Conservation (phyloP, 2,329 filamentous ascomycete genomes). For the Colletotrichum somersetense region DNA sequence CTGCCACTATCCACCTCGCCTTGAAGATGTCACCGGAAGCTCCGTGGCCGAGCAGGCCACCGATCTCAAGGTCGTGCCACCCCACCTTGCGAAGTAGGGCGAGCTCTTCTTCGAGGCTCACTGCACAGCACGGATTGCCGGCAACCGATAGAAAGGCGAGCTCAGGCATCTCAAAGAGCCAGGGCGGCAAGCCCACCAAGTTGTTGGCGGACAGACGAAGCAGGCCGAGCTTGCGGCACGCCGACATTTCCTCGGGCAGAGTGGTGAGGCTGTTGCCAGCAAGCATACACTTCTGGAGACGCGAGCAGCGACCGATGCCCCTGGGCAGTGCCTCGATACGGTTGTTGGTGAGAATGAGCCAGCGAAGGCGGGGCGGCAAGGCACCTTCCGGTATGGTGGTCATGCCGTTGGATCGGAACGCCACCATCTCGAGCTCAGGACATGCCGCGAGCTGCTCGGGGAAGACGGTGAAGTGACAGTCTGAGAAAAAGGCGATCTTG, state of each 20-base stretch:
- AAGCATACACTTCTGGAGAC: slow-evolving; percentile 63
- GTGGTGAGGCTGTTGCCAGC: slow-evolving; percentile 57
- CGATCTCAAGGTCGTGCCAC: slow-evolving; percentile 57
- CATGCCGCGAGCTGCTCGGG: slow-evolving; percentile 58
- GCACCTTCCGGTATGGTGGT: slow-evolving; percentile 54
- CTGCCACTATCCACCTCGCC: slow-evolving; percentile 51
- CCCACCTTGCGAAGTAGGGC: slow-evolving; percentile 53
- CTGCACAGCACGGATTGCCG: slow-evolving; percentile 58
- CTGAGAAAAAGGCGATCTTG: slow-evolving; percentile 60
- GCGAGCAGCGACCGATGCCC: slow-evolving; percentile 57
- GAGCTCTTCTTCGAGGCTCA: slow-evolving; percentile 34
- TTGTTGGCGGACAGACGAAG: slow-evolving; percentile 59
- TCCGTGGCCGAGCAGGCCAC: slow-evolving; percentile 58
- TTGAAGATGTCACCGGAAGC: slow-evolving; percentile 61
- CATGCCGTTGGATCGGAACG: slow-evolving; percentile 62
- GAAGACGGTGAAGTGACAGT: slow-evolving; percentile 59
- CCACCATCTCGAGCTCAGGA: slow-evolving; percentile 61
- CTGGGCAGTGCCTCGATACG: slow-evolving; percentile 53
- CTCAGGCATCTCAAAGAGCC: slow-evolving; percentile 59
- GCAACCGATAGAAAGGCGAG: slow-evolving; percentile 62
- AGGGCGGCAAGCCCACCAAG: slow-evolving; percentile 54
- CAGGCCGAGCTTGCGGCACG: slow-evolving; percentile 58
- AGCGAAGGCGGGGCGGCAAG: slow-evolving; percentile 58
- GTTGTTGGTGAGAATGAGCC: slow-evolving; percentile 64
- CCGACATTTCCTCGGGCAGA: slow-evolving; percentile 57